Evolutionary conservation across 495 filamentous ascomycete species (phyloP).

Genomic region (Daldinia vernicosa): DNA sequence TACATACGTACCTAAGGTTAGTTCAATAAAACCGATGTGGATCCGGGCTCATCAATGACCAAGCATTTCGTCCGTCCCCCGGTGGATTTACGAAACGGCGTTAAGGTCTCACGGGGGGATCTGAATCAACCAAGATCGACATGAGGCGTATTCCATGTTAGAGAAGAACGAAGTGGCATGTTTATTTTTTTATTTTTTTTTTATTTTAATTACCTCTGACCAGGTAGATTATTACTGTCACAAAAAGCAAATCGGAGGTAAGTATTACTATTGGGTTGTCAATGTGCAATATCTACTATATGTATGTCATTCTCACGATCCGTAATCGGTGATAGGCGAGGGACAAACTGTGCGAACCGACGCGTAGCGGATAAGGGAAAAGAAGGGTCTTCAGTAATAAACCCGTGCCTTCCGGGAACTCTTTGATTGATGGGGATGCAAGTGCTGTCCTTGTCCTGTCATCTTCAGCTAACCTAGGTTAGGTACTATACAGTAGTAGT

Average conservation of each 20-base stretch:
- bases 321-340: conserved; percentile 5
- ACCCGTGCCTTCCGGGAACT: conserved; percentile 36
- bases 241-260: background rate
- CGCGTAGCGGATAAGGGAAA: background rate
- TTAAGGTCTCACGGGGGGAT: conserved; percentile 34
- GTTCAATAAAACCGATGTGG: conserved; percentile 23
- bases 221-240: background rate
- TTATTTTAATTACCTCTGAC: background rate
- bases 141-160: conserved; percentile 21
- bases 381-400: conserved; percentile 37
- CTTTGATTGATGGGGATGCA: conserved; percentile 39
- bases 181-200: too few species aligned
- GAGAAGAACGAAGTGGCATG: conserved; percentile 29
- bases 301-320: conserved; percentile 10
- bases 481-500: background rate
- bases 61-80: conserved; percentile 18
- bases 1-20: background rate
- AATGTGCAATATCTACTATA: background rate
- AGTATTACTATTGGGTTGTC: background rate
- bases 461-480: conserved; percentile 18
- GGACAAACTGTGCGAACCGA: conserved; percentile 3
- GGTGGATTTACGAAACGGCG: conserved; percentile 38
- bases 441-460: conserved; percentile 26
- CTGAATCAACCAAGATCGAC: conserved; percentile 39
- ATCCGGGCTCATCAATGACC: conserved; percentile 12